phyloP scores from a whole-genome alignment of 2,329 filamentous ascomycete genomes.

The Lomentospora prolificans region DNA sequence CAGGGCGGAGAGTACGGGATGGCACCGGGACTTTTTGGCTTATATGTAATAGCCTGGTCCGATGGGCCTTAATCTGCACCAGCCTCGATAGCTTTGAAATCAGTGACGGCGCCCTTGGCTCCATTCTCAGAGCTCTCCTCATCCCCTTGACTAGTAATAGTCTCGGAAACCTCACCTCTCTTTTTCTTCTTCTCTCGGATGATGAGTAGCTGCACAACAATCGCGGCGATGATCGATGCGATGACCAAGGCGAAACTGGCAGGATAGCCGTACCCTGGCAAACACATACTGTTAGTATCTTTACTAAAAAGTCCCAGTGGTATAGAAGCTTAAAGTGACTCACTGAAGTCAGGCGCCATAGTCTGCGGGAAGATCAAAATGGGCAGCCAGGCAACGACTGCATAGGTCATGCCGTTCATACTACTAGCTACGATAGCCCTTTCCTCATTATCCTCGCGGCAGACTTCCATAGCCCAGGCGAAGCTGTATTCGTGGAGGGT shows the following conservation, averaged over 20 bases:
- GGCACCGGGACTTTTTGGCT: too few species aligned
- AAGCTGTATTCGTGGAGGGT: constrained; percentile 27
- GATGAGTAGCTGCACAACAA: constrained; percentile 5
- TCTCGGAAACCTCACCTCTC: background rate
- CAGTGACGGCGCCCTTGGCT: constrained; percentile 3
- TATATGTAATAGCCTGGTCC: too few species aligned
- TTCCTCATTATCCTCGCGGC: constrained; percentile 48
- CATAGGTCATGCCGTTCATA: constrained; percentile 63
- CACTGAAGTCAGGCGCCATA: constrained; percentile 37
- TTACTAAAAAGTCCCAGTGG: too few species aligned
- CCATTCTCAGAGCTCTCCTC: constrained; percentile 1
- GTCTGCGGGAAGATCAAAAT: constrained; percentile 56
- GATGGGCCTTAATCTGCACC: constrained; percentile 2
- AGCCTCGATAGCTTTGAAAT: constrained; percentile 4
- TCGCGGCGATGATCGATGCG: constrained; percentile 6
- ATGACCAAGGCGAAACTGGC: constrained; percentile 12
- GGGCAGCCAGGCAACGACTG: constrained; percentile 61
- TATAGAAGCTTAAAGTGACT: background rate
- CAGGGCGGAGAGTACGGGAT: too few species aligned
- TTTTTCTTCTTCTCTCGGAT: constrained; percentile 9
- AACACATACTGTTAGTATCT: background rate
- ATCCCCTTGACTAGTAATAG: background rate
- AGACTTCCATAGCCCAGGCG: constrained; percentile 41
- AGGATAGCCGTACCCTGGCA: constrained; percentile 10
- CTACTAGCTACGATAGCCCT: constrained; percentile 52